Evolutionary conservation across 2,329 filamentous ascomycete species (phyloP).

Genomic region (Dactylellina drechsleri): DNA sequence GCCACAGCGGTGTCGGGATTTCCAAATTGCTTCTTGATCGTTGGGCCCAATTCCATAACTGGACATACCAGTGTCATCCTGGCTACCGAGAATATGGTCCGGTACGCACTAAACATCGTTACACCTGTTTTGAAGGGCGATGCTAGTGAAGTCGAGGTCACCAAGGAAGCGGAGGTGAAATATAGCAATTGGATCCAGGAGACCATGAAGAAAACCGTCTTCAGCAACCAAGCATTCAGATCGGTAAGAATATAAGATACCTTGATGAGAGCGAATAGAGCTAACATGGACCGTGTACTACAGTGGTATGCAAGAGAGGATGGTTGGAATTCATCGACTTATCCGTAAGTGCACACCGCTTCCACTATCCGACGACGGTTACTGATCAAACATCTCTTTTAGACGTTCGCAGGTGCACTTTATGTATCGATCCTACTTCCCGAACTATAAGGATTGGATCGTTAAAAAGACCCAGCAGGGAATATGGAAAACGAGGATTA

Average conservation of each 20-base stretch:
- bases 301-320: conserved; percentile 51
- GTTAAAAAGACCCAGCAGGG: conserved; percentile 42
- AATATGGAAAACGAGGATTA: conserved; percentile 34
- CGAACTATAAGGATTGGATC: conserved; percentile 46
- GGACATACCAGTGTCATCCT: conserved; percentile 72
- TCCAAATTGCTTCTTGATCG: conserved; percentile 73
- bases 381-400: conserved; percentile 1
- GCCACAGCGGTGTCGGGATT: conserved; percentile 70
- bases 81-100: conserved; percentile 71
- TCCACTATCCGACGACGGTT: neutral
- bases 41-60: conserved; percentile 70
- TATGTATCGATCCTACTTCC: conserved; percentile 44
- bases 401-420: conserved; percentile 53
- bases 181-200: conserved; percentile 66
- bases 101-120: conserved; percentile 71
- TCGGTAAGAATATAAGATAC: conserved; percentile 24
- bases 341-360: conserved; percentile 34
- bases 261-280: neutral
- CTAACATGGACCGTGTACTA: conserved; percentile 5
- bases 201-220: conserved; percentile 41
- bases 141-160: conserved; percentile 65
- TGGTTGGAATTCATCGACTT: conserved; percentile 51
- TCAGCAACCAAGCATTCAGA: conserved; percentile 24
- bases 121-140: conserved; percentile 66
- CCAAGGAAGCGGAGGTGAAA: conserved; percentile 64